Conservation (phyloP, 2,329 filamentous ascomycete species). For the Alternaria conjuncta region DNA sequence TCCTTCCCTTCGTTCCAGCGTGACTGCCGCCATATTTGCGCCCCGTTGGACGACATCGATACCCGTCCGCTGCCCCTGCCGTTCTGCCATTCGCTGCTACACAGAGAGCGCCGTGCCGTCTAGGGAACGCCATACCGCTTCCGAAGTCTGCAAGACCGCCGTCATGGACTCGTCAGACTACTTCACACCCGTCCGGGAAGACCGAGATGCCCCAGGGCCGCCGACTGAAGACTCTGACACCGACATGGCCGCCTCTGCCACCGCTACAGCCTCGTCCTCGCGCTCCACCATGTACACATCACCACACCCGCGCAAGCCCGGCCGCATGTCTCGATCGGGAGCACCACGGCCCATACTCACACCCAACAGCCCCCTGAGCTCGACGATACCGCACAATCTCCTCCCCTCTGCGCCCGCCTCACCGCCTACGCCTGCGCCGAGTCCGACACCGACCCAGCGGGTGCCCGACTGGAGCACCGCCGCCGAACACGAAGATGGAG, state of each 20-base stretch:
- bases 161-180: constrained; percentile 45
- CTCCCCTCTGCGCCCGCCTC: constrained; percentile 69
- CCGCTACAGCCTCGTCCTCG: constrained; percentile 41
- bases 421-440: constrained; percentile 71
- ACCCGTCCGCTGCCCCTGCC: neutral
- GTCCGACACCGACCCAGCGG: constrained; percentile 67
- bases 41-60: neutral
- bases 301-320: constrained; percentile 46
- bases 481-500: constrained; percentile 81
- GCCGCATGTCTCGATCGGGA: constrained; percentile 50
- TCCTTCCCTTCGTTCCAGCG: constrained; percentile 4
- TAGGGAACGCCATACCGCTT: constrained; percentile 13
- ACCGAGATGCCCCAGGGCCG: constrained; percentile 24
- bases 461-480: constrained; percentile 78
- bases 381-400: constrained; percentile 64
- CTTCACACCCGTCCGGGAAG: constrained; percentile 32
- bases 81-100: neutral
- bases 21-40: neutral
- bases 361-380: constrained; percentile 56
- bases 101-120: constrained; percentile 9
- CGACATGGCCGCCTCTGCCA: constrained; percentile 45
- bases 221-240: constrained; percentile 43
- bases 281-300: constrained; percentile 45
- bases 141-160: constrained; percentile 16
- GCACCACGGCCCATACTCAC: constrained; percentile 57